phyloP scores from a whole-genome alignment of 1,139 yeast species.

The Kodamaea anthophila region DNA sequence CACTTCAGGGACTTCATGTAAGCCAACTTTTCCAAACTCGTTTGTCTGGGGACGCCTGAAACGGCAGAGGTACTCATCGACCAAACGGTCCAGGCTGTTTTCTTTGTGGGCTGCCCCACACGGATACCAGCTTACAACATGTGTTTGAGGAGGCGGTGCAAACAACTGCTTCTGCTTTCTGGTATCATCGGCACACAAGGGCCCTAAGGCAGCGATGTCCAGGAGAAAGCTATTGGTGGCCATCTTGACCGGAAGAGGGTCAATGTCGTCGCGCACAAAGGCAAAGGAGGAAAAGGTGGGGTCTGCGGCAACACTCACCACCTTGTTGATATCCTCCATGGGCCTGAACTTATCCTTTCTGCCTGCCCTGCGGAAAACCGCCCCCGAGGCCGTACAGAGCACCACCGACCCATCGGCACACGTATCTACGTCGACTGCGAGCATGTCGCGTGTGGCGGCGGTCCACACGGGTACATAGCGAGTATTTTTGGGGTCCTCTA shows the following conservation, averaged over 20 bases:
- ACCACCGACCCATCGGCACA: slow-evolving; percentile 65
- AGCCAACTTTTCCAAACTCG: slow-evolving; percentile 3
- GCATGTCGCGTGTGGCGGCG: slow-evolving; percentile 47
- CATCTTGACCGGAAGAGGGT: slow-evolving; percentile 45
- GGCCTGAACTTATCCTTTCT: slow-evolving; percentile 47
- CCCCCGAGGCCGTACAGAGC: slow-evolving; percentile 62
- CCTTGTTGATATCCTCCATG: slow-evolving; percentile 47
- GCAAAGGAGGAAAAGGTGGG: slow-evolving; percentile 63
- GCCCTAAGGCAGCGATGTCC: slow-evolving; percentile 46
- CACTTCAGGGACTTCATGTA: too few relatives aligned
- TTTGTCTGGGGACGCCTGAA: slow-evolving; percentile 1
- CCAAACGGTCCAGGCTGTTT: slow-evolving; percentile 4
- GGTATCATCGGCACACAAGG: slow-evolving; percentile 30
- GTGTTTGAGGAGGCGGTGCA: too few relatives aligned
- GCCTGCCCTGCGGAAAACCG: slow-evolving; percentile 40
- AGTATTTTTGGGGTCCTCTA: slow-evolving; percentile 22
- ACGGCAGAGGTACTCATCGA: slow-evolving; percentile 4
- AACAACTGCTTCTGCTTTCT: slow-evolving; percentile 33
- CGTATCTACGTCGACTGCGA: slow-evolving; percentile 57
- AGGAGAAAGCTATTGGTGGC: slow-evolving; percentile 35
- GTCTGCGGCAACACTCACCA: slow-evolving; percentile 60
- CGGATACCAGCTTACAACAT: too few relatives aligned
- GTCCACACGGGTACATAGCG: slow-evolving; percentile 45
- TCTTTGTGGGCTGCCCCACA: too few relatives aligned
- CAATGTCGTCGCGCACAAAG: slow-evolving; percentile 60